Base-by-base conservation (phyloP, 768 basidiomycete species). In the Paxillus rubicundulus region DNA sequence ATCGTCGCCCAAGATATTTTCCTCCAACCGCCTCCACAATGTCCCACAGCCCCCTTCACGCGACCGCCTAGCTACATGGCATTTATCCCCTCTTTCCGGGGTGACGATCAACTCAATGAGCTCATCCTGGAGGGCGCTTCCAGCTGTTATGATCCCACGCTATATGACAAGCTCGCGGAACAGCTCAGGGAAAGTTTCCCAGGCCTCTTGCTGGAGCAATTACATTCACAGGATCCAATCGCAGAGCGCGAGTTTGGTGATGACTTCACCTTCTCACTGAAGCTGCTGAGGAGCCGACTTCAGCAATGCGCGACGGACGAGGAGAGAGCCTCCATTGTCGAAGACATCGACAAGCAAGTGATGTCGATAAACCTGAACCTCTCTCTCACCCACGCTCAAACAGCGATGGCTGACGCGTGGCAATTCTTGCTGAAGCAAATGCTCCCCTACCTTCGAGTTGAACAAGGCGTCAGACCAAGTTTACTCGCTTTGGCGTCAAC, bases 341-440 rank as follows among this genome's bases (percentile, higher is more conserved):
- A 82, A 10, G 70, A 71, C 5, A 71, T 82, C 13, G 80, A 88
- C 57, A 81, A 77, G 45, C 77, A 79, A 32, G 71, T 92, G 3
- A 74, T 81, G 44, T 82, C 85, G 1, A 82, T 95, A 66, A 97
- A 97, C 67, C 78, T 93, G 58, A 94, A 95, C 64, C 78, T 94
- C 44, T 94, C 92, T 1, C 73, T 97, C 36, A 76, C 89, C 18
- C 87, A 96, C 60, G 78, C 89, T 1, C 89, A 95, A 66, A 81
- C 80, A 2, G 73, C 82, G 2, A 75, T 92, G 41, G 81, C 87
- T 0, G 82, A 89, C 51, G 81, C 92, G 4, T 96, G 91, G 91
- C 83, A 85, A 46, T 75, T 77, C 41, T 68, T 96, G 40, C 74
- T 93, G 39, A 79, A 82, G 38, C 82, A 84, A 61, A 73, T 82